Base-by-base conservation (phyloP, 495 filamentous ascomycete genomes). In the Talaromyces ruber region DNA sequence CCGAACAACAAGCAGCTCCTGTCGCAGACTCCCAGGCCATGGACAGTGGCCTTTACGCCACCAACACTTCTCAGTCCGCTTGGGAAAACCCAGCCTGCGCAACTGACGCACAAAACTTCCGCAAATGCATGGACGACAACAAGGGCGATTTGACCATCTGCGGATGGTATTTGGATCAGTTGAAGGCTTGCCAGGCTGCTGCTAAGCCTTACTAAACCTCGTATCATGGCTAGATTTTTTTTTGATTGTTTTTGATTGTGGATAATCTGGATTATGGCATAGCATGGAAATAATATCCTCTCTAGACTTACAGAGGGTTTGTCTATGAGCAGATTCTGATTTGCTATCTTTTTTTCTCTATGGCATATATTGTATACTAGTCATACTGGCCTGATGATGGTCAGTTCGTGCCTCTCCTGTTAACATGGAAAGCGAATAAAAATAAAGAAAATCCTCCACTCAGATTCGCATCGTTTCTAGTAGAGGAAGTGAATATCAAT, bases 151-250 rank as follows among this genome's bases (percentile, higher is more conserved):
- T 98, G 88, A 87, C 89, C 73, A 96, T 96, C 68, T 98, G 94
- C 79, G 86, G 87, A 64, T 98, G 94, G 94, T 98, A 98, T 73
- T 75, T 98, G 68, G 93, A 98, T 75, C 94, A 98, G 84, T 80
- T 98, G 73, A 96, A 97, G 83, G 91, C 93, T 58, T 98, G 93
- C 83, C 93, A 98, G 83, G 78, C 81, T 68, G 91, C 93, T 67
- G 90, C 93, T 59, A 88, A 81, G 76, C 88, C 87, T 72, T 96
- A 95, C 80, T 97, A 90, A 74, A 63, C 53, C 51, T 0, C 7
- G 9, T 25, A 25, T 59, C 6, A 18, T 22, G 37, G 55, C 37
- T 32, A 21, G 34, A 3, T 58, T 29, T 24, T 32, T 58, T 58
- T 58, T 22, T 28, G 22, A n/a, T 54, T 54, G n/a, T 22, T 6